phyloP scores from a whole-genome alignment of 208 protist genomes.

The Strigomonas culicis region DNA sequence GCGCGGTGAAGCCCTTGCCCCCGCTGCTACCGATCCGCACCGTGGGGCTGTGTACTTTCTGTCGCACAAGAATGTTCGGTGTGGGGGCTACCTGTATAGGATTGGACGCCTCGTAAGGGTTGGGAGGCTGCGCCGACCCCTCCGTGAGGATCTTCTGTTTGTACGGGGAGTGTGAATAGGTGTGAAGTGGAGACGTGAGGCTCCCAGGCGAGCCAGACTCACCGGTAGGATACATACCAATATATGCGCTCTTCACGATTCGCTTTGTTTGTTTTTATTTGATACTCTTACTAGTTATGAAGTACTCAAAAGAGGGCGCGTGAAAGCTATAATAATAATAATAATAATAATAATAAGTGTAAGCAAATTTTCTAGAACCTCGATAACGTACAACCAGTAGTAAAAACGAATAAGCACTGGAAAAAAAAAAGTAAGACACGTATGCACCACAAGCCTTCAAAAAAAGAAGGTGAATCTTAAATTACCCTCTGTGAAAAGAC shows the following conservation, averaged over 20 bases:
- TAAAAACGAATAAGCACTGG: no score
- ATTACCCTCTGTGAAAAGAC: neutral
- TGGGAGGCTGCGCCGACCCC: conserved; percentile 10
- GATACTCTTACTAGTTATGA: neutral
- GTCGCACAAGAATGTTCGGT: conserved; percentile 23
- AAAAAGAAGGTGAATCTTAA: conserved; percentile 8
- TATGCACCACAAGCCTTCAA: neutral
- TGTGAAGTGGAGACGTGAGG: conserved; percentile 10
- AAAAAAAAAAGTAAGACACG: conserved; percentile 7
- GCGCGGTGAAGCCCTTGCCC: neutral
- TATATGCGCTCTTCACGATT: conserved; percentile 5
- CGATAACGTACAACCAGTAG: no score
- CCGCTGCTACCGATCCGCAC: neutral
- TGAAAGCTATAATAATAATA: conserved; percentile 13
- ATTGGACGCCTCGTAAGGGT: conserved; percentile 17
- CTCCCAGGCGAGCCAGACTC: no score
- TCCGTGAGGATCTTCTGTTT: conserved; percentile 17
- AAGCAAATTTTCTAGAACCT: no score
- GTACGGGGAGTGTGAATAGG: conserved; percentile 42
- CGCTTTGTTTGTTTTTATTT: neutral
- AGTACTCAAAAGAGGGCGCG: neutral
- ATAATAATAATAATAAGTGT: conserved; percentile 12
- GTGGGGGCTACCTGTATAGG: conserved; percentile 28
- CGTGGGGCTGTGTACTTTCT: neutral
- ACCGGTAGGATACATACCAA: conserved; percentile 7